These are phyloP conservation scores for Aspergillus spinulosporus DNA, from an alignment of 2,329 filamentous ascomycete genomes.

Conservation along the genomic window DNA sequence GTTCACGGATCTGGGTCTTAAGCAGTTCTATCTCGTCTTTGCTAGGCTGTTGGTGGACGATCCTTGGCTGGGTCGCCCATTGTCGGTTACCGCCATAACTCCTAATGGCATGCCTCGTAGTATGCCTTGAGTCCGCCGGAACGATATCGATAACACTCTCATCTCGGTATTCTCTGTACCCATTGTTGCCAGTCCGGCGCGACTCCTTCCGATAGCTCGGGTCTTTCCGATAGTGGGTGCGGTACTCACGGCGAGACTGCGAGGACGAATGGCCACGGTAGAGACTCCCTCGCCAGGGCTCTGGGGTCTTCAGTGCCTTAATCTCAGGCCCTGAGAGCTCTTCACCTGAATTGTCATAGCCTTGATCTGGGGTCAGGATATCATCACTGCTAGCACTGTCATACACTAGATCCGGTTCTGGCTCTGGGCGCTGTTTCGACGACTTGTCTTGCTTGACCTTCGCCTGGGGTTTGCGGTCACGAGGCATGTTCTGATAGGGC, in stretches of 20 bases:
- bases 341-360: constrained; percentile 29
- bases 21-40: constrained; percentile 18
- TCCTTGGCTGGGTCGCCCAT: constrained; percentile 23
- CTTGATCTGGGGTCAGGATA: constrained; percentile 26
- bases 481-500: not conserved
- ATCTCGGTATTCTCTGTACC: constrained; percentile 18
- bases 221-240: constrained; percentile 30
- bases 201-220: constrained; percentile 25
- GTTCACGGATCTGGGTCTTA: constrained; percentile 14
- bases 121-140: constrained; percentile 25
- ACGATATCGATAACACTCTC: constrained; percentile 26
- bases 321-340: constrained; percentile 30
- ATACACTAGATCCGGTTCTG: constrained; percentile 19
- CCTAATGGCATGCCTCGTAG: constrained; percentile 7
- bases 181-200: constrained; percentile 13
- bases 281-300: constrained; percentile 22
- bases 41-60: constrained; percentile 21
- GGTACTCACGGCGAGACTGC: constrained; percentile 23
- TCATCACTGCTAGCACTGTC: constrained; percentile 31
- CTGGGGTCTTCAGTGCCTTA: constrained; percentile 18
- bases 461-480: not conserved
- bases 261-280: constrained; percentile 23
- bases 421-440: constrained; percentile 3
- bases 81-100: constrained; percentile 14
- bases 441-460: constrained; percentile 9